Percentiles rank a stretch among this genome's conserved stretches.
phyloP scores from a whole-genome alignment of 805 yeast species.

The Lipomyces mesembrius region DNA sequence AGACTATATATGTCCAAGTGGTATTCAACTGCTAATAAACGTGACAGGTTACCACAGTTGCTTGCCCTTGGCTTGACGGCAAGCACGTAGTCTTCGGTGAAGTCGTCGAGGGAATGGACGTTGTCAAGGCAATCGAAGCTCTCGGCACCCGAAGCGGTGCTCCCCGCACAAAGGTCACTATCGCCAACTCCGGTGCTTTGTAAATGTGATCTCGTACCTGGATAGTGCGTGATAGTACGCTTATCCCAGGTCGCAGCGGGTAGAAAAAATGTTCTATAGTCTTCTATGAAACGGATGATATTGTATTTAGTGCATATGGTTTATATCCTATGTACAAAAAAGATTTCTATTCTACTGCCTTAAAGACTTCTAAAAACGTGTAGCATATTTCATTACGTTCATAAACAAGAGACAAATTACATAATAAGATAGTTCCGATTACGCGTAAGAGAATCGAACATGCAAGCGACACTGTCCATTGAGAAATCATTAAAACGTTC shows the following conservation, averaged over 20 bases:
- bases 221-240: not conserved
- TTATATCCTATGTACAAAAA: not conserved
- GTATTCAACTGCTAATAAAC: not conserved
- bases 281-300: no score
- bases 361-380: not conserved
- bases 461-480: not conserved
- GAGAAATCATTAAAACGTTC: not conserved
- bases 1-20: not conserved
- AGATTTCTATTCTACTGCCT: not conserved
- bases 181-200: slow-evolving; percentile 50
- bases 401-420: not conserved
- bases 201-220: slow-evolving; percentile 10
- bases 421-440: not conserved
- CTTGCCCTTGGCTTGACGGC: slow-evolving; percentile 90
- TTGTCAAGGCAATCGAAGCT: slow-evolving; percentile 83
- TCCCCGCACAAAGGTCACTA: slow-evolving; percentile 65
- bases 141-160: slow-evolving; percentile 71
- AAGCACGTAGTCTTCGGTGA: slow-evolving; percentile 96
- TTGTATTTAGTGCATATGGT: not conserved
- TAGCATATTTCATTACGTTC: not conserved
- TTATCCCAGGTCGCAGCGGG: not conserved
- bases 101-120: slow-evolving; percentile 78
- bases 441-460: no score
- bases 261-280: not conserved
- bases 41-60: slow-evolving; percentile 73